Percentiles rank a stretch among this genome's conserved stretches.
Conservation (phyloP, 768 basidiomycete species). For the Lactarius sp. region DNA sequence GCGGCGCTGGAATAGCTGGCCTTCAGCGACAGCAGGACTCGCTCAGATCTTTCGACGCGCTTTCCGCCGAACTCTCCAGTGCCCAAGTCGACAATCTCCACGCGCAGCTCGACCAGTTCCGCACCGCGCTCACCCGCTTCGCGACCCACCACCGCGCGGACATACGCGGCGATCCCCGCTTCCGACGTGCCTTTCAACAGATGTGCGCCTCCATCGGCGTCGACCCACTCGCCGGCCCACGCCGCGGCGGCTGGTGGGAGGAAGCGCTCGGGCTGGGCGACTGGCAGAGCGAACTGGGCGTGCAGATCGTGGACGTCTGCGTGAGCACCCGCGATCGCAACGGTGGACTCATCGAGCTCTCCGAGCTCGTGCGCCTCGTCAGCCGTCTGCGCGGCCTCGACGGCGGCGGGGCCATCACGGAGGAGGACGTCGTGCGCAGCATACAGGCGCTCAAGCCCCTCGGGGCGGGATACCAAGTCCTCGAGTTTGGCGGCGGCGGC, state of each 20-base stretch:
- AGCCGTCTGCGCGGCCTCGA: slow-evolving; percentile 66
- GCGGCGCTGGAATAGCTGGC: slow-evolving; percentile 83
- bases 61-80: slow-evolving; percentile 73
- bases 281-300: slow-evolving; percentile 94
- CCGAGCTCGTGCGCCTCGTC: slow-evolving; percentile 76
- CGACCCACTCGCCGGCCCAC: slow-evolving; percentile 85
- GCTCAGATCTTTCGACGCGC: slow-evolving; percentile 70
- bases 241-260: slow-evolving; percentile 88
- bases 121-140: slow-evolving; percentile 78
- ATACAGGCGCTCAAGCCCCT: slow-evolving; percentile 86
- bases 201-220: slow-evolving; percentile 96
- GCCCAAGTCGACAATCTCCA: slow-evolving; percentile 76
- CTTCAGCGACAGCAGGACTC: slow-evolving; percentile 86
- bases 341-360: slow-evolving; percentile 88
- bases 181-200: slow-evolving; percentile 88
- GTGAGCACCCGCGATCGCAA: slow-evolving; percentile 84
- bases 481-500: slow-evolving; percentile 65
- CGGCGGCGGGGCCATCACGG: slow-evolving; percentile 65
- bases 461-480: slow-evolving; percentile 85
- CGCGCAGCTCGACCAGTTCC: slow-evolving; percentile 78
- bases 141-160: slow-evolving; percentile 78
- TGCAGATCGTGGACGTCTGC: slow-evolving; percentile 91
- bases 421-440: slow-evolving; percentile 78
- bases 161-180: slow-evolving; percentile 78
- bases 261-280: slow-evolving; percentile 85